Base-by-base conservation (phyloP, 306 rosid genomes). In the Spatholobus suberectus region DNA sequence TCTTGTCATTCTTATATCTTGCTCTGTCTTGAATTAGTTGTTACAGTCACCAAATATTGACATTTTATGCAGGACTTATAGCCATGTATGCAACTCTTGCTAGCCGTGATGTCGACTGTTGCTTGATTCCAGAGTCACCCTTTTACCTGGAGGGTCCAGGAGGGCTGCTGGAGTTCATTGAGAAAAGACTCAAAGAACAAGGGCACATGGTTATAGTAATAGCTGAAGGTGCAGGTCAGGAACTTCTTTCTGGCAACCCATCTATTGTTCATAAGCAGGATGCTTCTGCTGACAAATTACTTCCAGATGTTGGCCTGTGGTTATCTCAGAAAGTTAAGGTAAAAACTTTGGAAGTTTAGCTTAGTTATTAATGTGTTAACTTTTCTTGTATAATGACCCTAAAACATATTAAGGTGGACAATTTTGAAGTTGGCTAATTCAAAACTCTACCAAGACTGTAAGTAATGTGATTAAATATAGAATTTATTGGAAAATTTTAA, bases 161-260 rank as follows among this genome's bases (percentile, higher is more conserved):
- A 34, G 97, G 97, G 41, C 88, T 92, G 1, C 80, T 88, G 46
- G 92, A 90, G 74, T 90, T 73, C 55, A 84, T 90, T 29, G 92
- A 90, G 79, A 88, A 70, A 82, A 88, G 88, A 57, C 85, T 92
- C 0, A 88, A 91, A 72, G 94, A 92, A 72, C 62, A 85, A 32
- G 93, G 97, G 6, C 97, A 92, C 88, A 84, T 92, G 92, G 97
- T 92, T 68, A 86, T 92, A 83, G 97, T 92, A 29, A 86, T 92
- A 47, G 97, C 97, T 23, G 97, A 92, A 85, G 97, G 94, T 23
- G 93, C 94, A 67, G 94, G 89, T 46, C 95, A 89, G 47, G 95
- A 88, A 9, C 89, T 88, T 78, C 80, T 87, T 69, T 78, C 86
- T 54, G 52, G 77, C 41, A 80, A 81, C 78, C 58, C 54, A 43